A percentile compares a stretch with the other conserved stretches of the same genome.
phyloP scores from a whole-genome alignment of 169 alveolate species.

The Plasmodium inui region DNA sequence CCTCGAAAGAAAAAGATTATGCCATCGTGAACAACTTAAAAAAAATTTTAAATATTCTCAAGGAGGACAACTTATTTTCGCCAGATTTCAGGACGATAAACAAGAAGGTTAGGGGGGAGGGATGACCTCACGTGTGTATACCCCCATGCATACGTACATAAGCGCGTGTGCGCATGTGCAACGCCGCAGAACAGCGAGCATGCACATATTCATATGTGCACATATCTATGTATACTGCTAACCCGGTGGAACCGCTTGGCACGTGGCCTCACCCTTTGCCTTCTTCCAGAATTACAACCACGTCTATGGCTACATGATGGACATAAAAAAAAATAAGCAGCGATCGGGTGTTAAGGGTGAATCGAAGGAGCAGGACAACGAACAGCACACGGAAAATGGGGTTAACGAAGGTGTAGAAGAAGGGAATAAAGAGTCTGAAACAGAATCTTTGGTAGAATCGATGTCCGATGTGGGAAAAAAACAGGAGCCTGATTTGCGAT shows the following conservation, averaged over 20 bases:
- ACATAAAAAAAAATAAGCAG: conserved; percentile 22
- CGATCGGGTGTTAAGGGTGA: neutral
- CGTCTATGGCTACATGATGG: conserved; percentile 70
- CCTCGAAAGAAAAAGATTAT: neutral
- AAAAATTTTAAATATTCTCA: conserved; percentile 61
- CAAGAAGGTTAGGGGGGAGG: conserved; percentile 27
- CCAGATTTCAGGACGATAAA: conserved; percentile 57
- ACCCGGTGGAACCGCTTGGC: neutral
- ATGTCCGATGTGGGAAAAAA: conserved; percentile 21
- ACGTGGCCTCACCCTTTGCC: neutral
- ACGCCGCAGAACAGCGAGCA: neutral
- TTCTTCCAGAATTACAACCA: conserved; percentile 60
- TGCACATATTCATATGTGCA: neutral
- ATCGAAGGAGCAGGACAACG: conserved; percentile 6
- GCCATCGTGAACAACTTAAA: conserved; percentile 48
- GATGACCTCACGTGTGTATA: neutral
- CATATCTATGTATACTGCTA: neutral
- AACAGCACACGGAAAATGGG: neutral
- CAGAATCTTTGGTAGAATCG: conserved; percentile 62
- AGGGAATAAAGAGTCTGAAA: conserved; percentile 41
- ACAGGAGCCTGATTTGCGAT: conserved; percentile 2
- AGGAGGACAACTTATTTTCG: conserved; percentile 71
- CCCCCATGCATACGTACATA: neutral
- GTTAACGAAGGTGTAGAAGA: conserved; percentile 7
- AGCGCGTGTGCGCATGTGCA: neutral